phyloP scores from a whole-genome alignment of 164 flowering plant genomes.

The Aristolochia contorta region DNA sequence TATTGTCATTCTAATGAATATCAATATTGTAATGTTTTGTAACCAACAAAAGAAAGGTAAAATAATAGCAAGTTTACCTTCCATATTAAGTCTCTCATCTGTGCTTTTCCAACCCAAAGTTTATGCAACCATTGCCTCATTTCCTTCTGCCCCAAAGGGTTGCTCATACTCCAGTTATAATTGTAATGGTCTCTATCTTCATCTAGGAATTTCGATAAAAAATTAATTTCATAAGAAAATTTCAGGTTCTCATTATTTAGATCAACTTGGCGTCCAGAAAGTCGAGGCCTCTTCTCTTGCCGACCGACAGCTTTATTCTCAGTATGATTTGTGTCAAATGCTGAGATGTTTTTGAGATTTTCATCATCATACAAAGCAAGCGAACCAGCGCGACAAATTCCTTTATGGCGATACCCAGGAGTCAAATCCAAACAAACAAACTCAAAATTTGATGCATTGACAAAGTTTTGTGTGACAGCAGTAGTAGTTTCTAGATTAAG shows the following conservation, averaged over 20 bases:
- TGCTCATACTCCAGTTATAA: conserved; percentile 67
- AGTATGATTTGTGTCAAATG: conserved; percentile 16
- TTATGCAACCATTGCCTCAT: conserved; percentile 80
- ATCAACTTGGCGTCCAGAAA: conserved; percentile 15
- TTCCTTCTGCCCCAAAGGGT: conserved; percentile 80
- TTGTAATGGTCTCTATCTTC: conserved; percentile 79
- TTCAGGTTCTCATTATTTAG: conserved; percentile 19
- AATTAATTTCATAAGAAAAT: conserved; percentile 54
- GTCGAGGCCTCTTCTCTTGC: conserved; percentile 52
- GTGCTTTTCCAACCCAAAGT: conserved; percentile 81
- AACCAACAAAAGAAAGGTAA: not conserved
- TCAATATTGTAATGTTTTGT: too few species aligned
- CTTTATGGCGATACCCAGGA: conserved; percentile 92
- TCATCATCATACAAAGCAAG: conserved; percentile 60
- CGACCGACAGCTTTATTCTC: conserved; percentile 29
- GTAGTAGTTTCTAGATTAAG: conserved; percentile 82
- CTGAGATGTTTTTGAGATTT: conserved; percentile 14
- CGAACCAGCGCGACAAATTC: conserved; percentile 91
- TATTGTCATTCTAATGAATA: too few species aligned
- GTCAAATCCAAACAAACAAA: conserved; percentile 95
- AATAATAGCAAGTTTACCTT: conserved; percentile 43
- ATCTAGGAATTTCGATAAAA: conserved; percentile 63
- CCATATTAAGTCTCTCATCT: conserved; percentile 72
- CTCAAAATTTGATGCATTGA: conserved; percentile 75
- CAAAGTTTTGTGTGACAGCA: conserved; percentile 97